Evolutionary conservation across 495 filamentous ascomycete genomes (phyloP), one percentile per base, ranked within the genome.

Genomic region (Collariella sp.): DNA sequence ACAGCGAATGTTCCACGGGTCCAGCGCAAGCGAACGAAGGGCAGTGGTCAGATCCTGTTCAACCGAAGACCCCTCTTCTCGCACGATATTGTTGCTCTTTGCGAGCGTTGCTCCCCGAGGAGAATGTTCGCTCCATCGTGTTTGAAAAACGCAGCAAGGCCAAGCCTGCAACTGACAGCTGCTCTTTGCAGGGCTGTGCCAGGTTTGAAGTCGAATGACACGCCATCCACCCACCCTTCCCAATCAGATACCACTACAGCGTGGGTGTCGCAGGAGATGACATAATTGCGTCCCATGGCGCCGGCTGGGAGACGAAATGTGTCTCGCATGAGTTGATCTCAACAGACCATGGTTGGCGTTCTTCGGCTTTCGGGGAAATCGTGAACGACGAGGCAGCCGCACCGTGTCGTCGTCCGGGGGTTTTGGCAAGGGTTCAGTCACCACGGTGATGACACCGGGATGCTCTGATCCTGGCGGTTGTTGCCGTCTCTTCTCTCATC

Each of bases 201-300:
- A 41, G 43, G 23, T 26, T 50, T 22, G 20, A 23, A 45, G 38
- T 20, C 50, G 38, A 45, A 47, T 49, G 56, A 50, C 50, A 54
- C 24, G 45, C 43, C 36, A 19, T n/a, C 29, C 42, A 29, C 15
- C 15, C 50, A 19, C 29, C 29, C 24, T 38, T 52, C 48, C 46
- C 46, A 50, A 51, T 52, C 42, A 54, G 34, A 48, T 45, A 44
- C 19, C 44, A 44, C 29, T 7, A 26, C 11, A 5, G 6, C 19
- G 48, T 23, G 46, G 42, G 54, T 29, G 5, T 41, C 26, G 34
- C n/a, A 26, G 41, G 33, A 22, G 7, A 58, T 58, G 56, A 58
- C 56, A 58, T 58, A 58, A 58, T 58, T 38, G 49, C 22, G 43
- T 42, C 43, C 19, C 43, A 16, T 18, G 20, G 15, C 36, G 15